Base-by-base conservation (phyloP, 176 grass and related monocot species). In the Aegilops tauschii region DNA sequence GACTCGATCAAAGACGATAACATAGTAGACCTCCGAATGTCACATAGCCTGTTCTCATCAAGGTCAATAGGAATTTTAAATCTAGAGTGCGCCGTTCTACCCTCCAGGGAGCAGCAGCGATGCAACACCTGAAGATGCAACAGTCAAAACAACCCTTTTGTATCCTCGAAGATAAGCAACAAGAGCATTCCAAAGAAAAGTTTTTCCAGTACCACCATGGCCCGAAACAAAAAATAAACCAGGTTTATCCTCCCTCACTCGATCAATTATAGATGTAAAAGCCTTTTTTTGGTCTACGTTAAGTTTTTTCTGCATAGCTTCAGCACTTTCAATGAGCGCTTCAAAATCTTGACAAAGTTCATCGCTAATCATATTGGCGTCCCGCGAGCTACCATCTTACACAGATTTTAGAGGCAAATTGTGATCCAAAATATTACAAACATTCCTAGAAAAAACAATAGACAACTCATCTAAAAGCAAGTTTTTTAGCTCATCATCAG, bases 21-120 rank as follows among this genome's bases (percentile, higher is more conserved):
- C 50, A 17, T 16, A 16, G 50, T 54, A 54, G 14, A 17, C 50
- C 13, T 54, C 50, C 50, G 50, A 16, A 54, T 54, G 50, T 54
- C 50, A 54, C 50, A 54, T 4, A 54, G 14, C 50, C 50, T 14
- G 50, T 31, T 10, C 1, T 66, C n/a, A 49, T 44, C 8, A 27
- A 86, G 1, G 20, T 86, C 47, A 14, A 86, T 59, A 4, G 74
- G 84, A 35, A 79, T 86, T 47, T 79, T 76, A 59, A 86, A 86
- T 8, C 84, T 35, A 5, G 56, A 86, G 39, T 86, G 84, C 2
- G 73, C 58, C 1, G 31, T 79, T n/a, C 84, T 6, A 18, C 34
- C 73, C 59, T 31, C 40, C 40, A 34, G 80, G 80, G 8, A 69
- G 28, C 3, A 82, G 11, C 0, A 81, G 23, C 1, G 79, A 66